Conservation (phyloP, 192 early-diverging fungal genomes). For the Oehlia diaphana region DNA sequence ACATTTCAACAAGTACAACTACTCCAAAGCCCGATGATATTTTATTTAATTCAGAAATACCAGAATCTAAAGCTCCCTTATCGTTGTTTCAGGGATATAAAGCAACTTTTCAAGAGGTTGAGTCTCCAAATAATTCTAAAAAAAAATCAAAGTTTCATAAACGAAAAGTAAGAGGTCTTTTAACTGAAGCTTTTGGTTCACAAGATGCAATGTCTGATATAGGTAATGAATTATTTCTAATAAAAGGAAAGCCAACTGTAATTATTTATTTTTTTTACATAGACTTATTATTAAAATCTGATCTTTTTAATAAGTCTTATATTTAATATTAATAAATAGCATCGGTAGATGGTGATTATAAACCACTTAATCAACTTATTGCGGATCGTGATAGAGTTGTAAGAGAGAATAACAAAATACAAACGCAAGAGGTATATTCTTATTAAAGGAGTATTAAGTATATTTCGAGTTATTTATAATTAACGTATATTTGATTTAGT, state of each 20-base stretch:
- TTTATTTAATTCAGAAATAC: conserved; percentile 49
- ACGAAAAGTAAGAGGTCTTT: conserved; percentile 24
- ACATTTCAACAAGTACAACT: conserved; percentile 27
- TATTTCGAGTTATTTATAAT: neutral
- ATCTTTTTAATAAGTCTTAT: neutral
- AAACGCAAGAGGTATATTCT: conserved; percentile 48
- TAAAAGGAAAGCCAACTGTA: neutral
- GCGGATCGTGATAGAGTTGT: conserved; percentile 50
- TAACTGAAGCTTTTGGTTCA: neutral
- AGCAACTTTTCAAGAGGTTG: conserved; percentile 46
- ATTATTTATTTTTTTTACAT: neutral
- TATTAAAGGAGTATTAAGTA: neutral
- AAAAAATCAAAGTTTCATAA: conserved; percentile 33
- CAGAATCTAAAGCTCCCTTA: conserved; percentile 50
- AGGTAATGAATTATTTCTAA: conserved; percentile 6
- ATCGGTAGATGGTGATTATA: conserved; percentile 36
- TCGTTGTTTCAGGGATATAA: conserved; percentile 60
- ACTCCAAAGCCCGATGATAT: conserved; percentile 33
- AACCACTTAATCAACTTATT: conserved; percentile 46
- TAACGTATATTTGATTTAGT: conserved; percentile 31
- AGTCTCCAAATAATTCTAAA: conserved; percentile 33
- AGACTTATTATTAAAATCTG: conserved; percentile 7
- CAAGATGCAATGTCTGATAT: conserved; percentile 15
- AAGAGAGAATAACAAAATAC: conserved; percentile 52
- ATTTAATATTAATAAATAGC: conserved; percentile 12